Percentiles rank a stretch among this genome's conserved stretches.
Evolutionary conservation across 192 early-diverging fungal species (phyloP).

Genomic region (Podila clonocystis): DNA sequence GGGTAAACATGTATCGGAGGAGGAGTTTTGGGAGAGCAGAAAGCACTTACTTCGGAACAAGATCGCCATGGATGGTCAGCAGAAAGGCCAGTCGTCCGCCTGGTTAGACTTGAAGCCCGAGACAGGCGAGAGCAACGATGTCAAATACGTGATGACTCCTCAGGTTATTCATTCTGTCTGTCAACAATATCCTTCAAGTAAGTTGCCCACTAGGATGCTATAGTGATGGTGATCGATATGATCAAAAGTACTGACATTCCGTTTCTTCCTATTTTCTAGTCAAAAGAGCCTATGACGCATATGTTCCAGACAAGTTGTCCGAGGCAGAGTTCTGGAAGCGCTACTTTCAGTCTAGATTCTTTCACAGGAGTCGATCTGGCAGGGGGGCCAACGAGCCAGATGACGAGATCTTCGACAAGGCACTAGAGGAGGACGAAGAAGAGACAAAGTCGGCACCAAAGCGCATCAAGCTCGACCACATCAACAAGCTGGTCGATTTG

Average conservation of each 20-base stretch:
- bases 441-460: constrained; percentile 52
- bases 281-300: constrained; percentile 80
- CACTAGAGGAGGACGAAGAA: constrained; percentile 81
- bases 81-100: constrained; percentile 82
- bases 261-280: constrained; percentile 57
- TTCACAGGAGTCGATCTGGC: constrained; percentile 80
- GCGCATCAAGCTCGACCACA: constrained; percentile 62
- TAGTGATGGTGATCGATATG: not conserved
- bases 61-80: constrained; percentile 71
- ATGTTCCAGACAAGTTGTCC: constrained; percentile 81
- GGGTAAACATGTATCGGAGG: constrained; percentile 79
- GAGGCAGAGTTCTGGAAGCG: constrained; percentile 91
- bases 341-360: constrained; percentile 85
- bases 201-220: not conserved
- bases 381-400: constrained; percentile 53
- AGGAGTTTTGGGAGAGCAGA: constrained; percentile 95
- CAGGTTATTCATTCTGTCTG: constrained; percentile 91
- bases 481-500: constrained; percentile 81
- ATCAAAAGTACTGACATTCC: not conserved
- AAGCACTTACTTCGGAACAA: constrained; percentile 81
- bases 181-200: constrained; percentile 85
- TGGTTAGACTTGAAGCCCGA: constrained; percentile 74
- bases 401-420: constrained; percentile 86
- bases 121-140: constrained; percentile 78
- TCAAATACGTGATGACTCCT: constrained; percentile 89